phyloP scores from a whole-genome alignment of 345 rosid genomes.

The Draba incana region DNA sequence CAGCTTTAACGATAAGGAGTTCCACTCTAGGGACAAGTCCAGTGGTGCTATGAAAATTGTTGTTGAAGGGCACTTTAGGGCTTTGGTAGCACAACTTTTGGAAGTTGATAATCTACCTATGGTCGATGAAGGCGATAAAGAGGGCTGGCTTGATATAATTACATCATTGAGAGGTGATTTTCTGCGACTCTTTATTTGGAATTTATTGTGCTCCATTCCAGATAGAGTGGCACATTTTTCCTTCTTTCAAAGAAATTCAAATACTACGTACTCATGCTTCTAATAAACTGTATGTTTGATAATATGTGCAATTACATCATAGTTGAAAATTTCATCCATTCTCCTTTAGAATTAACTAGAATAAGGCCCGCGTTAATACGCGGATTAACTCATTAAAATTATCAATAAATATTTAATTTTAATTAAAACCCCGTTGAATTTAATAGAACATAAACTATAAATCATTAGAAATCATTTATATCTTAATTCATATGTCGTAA shows the following conservation, averaged over 20 bases:
- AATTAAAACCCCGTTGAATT: too few species aligned
- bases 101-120: slow-evolving; percentile 72
- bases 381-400: too few species aligned
- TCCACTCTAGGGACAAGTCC: slow-evolving; percentile 57
- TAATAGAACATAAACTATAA: too few species aligned
- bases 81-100: slow-evolving; percentile 78
- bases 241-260: not conserved
- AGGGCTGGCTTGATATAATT: slow-evolving; percentile 89
- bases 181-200: slow-evolving; percentile 19
- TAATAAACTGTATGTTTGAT: slow-evolving; percentile 13
- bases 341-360: slow-evolving; percentile 8
- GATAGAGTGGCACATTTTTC: slow-evolving; percentile 2
- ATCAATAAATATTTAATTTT: too few species aligned
- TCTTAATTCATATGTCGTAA: too few species aligned
- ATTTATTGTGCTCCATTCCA: slow-evolving; percentile 19
- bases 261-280: slow-evolving; percentile 7
- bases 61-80: slow-evolving; percentile 89
- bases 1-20: slow-evolving; percentile 72
- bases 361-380: too few species aligned
- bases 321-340: slow-evolving; percentile 7
- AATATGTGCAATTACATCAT: slow-evolving; percentile 1
- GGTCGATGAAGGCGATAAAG: slow-evolving; percentile 66
- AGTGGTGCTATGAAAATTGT: slow-evolving; percentile 78
- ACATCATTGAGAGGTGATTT: slow-evolving; percentile 88
- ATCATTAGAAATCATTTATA: too few species aligned